Base-by-base conservation (phyloP, 352 stramenopile species). In the Pythium phragmitis region DNA sequence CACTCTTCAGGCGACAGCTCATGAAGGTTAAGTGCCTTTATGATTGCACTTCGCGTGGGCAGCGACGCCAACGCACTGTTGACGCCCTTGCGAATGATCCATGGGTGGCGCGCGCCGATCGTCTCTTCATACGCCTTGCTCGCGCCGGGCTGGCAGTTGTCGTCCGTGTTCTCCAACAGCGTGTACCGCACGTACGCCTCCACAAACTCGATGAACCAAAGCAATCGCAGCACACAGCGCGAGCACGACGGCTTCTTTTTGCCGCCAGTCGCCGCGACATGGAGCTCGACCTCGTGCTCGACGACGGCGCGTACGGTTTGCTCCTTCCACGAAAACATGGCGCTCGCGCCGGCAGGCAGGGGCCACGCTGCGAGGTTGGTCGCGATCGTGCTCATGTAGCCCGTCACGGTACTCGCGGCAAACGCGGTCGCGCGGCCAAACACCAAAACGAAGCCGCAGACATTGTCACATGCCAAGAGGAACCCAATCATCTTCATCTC, bases 201-300 rank as follows among this genome's bases (percentile, higher is more conserved):
- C 41, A 94, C 85, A 41, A 94, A 94, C 68, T 94, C 81, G 30
- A 94, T 56, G 51, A 94, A 94, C 85, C 85, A 94, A 33, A 91
- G 64, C 42, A 94, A 54, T 0, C 85, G 85, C 47, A 92, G 64
- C 30, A 92, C 60, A 58, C 85, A 89, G 28, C 85, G 85, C 41
- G 70, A 81, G 63, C 77, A 89, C 28, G 83, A 92, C 42, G 85
- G 83, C 39, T 91, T 90, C 75, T 94, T 94, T 69, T 94, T 94
- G 23, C 85, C 85, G 19, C 85, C 85, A 7, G 87, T 60, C 21
- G 74, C 74, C 7, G 85, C 85, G 17, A 87, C 58, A 26, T 83
- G 60, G 13, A 86, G 69, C 11, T 75, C 73, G 30, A 92, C 83
- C 72, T 94, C 85, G 34, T 77, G 79, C 43, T 84, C 70, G 28